These are phyloP conservation scores for Mycena floridula DNA, from an alignment of 768 basidiomycete species.

Conservation along the genomic window DNA sequence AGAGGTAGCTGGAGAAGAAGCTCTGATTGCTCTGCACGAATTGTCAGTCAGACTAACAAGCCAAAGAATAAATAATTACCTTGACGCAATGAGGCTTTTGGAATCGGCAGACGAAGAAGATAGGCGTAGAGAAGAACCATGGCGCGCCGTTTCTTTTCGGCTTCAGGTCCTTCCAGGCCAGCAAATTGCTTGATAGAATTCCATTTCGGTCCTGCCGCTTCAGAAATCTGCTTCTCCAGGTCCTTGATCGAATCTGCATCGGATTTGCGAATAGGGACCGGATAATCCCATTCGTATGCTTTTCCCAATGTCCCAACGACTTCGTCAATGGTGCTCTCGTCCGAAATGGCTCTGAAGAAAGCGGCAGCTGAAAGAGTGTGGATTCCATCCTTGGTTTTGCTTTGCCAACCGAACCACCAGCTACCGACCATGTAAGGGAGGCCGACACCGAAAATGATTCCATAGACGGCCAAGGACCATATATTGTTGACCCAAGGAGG, in stretches of 20 bases:
- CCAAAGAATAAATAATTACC: slow-evolving; percentile 40
- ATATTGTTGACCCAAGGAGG: slow-evolving; percentile 93
- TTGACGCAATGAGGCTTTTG: slow-evolving; percentile 46
- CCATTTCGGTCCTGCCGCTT: slow-evolving; percentile 50
- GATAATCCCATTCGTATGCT: slow-evolving; percentile 56
- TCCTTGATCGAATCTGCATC: slow-evolving; percentile 34
- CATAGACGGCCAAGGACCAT: slow-evolving; percentile 87
- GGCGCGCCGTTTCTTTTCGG: slow-evolving; percentile 44
- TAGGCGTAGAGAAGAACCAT: slow-evolving; percentile 81
- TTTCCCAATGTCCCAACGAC: slow-evolving; percentile 66
- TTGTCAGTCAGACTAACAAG: not conserved
- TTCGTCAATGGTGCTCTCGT: slow-evolving; percentile 69
- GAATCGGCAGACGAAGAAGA: slow-evolving; percentile 61
- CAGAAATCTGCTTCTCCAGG: slow-evolving; percentile 45
- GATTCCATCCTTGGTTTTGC: slow-evolving; percentile 89
- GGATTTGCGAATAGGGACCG: slow-evolving; percentile 20
- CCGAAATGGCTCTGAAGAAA: slow-evolving; percentile 84
- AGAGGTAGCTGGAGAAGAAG: slow-evolving; percentile 68
- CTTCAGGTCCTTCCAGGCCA: slow-evolving; percentile 25
- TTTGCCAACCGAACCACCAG: slow-evolving; percentile 96
- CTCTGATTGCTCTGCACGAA: slow-evolving; percentile 56
- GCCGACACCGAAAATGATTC: slow-evolving; percentile 77
- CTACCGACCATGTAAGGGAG: slow-evolving; percentile 85
- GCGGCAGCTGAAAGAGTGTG: slow-evolving; percentile 72
- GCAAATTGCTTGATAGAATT: slow-evolving; percentile 37